Evolutionary conservation across 2,329 filamentous ascomycete species (phyloP), one percentile per base, ranked within the genome.

Genomic region (Pseudogymnoascus sp.): DNA sequence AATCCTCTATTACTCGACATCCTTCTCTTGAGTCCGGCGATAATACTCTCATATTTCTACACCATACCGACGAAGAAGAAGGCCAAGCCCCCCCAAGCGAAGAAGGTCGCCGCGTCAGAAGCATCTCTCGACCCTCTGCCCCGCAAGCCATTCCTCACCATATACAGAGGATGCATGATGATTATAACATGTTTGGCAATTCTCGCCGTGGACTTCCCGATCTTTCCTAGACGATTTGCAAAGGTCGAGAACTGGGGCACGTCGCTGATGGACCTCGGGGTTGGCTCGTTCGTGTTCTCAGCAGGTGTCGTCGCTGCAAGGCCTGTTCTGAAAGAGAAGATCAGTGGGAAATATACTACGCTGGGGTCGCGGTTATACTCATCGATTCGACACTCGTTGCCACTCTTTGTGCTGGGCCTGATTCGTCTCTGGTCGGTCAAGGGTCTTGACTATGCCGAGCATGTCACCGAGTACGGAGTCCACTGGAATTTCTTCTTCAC

Each of bases 401-500:
- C 95, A 1, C 81, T 99, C 4, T 77, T 97, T 18, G 79, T 88
- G 1, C 81, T 99, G 4, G 95, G 95, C 12, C 73, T 95, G 23
- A 80, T 96, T 63, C 86, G 95, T 23, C 81, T 97, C 23, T 85
- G 91, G 68, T 96, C 87, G 69, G 93, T 97, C 72, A 99, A 99
- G 77, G 90, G 91, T 5, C 79, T 97, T 31, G 92, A 97, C 73
- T 99, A 99, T 73, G 93, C 93, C 2, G 95, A 99, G 75, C 95
- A 99, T 78, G 91, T 97, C 64, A 92, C 91, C 12, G 95, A 99
- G 74, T 99, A 99, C 73, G 95, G 95, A 47, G 91, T 99, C 8
- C 95, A 99, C 75, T 99, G 95, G 95, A 99, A 99, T 75, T 99
- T 99, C 76, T 99, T 99, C 81, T 97, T 97, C 77, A 99, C 95